Evolutionary conservation across 257 asterid genomes (phyloP), one percentile per base, ranked within the genome.

Genomic region (Gentiana macrophylla): DNA sequence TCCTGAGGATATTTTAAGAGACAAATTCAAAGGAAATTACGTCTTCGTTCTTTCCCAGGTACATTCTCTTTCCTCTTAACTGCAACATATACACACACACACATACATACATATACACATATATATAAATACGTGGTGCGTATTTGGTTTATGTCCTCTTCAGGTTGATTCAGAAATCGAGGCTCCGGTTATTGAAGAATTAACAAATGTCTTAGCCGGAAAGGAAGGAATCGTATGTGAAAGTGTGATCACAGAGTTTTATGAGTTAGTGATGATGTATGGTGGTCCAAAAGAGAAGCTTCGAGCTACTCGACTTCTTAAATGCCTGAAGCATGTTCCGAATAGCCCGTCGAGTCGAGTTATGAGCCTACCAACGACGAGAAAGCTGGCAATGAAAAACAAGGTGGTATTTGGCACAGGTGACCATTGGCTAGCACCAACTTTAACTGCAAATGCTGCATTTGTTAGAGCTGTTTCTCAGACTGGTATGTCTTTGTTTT

Each of bases 381-480:
- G 98, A 73, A 91, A 87, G 71, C 77, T 91, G 75, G 89, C 89
- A 63, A 50, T 76, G 60, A 91, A 91, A 71, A 87, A 87, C 83
- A 91, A 91, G 66, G 82, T 87, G 70, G 89, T 78, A 46, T 87
- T 91, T 71, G 98, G 98, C 52, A 91, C 95, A 6, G 98, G 98
- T 46, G 98, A 91, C 60, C 67, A 68, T 64, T 84, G 89, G 87
- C 69, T 62, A 63, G 94, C 94, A 60, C 94, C 86, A 52, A 91
- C 96, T 37, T 72, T 84, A 67, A 91, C 94, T 34, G 96, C 98
- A 51, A 91, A 91, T 72, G 79, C 84, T 95, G 92, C 78, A 55
- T 91, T 91, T 76, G 90, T 78, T 55, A 76, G 96, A 79, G 96
- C 95, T 51, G 83, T 84, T 70, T 67, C 80, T 32, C 98, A 91